A percentile compares a stretch with the other conserved stretches of the same genome.
Evolutionary conservation across 495 filamentous ascomycete genomes (phyloP).

Genomic region (Lasiosphaeria ovina): DNA sequence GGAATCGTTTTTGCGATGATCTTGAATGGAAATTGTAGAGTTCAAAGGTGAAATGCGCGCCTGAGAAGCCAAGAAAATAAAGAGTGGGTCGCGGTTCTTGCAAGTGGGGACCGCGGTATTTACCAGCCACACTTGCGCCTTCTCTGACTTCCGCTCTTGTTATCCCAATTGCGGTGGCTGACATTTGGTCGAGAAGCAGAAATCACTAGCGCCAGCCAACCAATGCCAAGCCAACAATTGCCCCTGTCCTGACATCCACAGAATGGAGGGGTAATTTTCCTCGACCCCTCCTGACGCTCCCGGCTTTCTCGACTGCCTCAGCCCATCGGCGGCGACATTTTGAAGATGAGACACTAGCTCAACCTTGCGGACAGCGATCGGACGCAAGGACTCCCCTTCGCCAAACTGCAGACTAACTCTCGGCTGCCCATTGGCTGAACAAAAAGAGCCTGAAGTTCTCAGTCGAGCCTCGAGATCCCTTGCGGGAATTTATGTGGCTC

Average conservation of each 20-base stretch:
- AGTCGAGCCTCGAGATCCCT: not conserved
- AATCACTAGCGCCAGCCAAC: no score
- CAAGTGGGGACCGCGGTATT: no score
- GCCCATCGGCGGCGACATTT: not conserved
- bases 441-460: conserved; percentile 2
- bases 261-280: conserved; percentile 9
- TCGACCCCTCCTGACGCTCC: not conserved
- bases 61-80: no score
- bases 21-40: no score
- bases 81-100: no score
- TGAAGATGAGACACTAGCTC: not conserved
- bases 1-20: no score
- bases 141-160: no score
- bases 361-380: not conserved
- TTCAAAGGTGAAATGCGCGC: no score
- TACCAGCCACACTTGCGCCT: no score
- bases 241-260: conserved; percentile 2
- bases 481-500: not conserved
- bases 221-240: no score
- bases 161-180: no score
- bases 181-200: no score
- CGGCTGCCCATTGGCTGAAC: not conserved
- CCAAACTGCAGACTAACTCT: not conserved
- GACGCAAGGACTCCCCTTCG: not conserved
- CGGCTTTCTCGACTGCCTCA: not conserved